phyloP scores from a whole-genome alignment of 257 asterid species.

The Solanum chmielewskii region DNA sequence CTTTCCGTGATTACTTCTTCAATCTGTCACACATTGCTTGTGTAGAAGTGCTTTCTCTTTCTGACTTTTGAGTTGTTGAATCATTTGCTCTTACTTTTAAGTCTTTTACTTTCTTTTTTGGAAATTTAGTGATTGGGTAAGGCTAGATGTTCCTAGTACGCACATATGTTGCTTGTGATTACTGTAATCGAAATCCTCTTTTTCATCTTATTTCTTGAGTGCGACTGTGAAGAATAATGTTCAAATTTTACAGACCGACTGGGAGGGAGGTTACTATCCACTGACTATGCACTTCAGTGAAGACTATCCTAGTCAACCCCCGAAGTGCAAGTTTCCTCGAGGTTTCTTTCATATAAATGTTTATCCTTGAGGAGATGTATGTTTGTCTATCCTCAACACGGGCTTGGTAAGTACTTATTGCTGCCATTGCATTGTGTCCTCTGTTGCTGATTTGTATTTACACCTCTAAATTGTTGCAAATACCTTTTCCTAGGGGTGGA shows the following conservation, averaged over 20 bases:
- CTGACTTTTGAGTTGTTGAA: not conserved
- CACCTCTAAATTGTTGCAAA: not conserved
- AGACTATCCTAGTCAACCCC: slow-evolving; percentile 87
- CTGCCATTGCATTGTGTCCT: not conserved
- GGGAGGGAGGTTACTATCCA: slow-evolving; percentile 86
- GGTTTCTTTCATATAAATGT: slow-evolving; percentile 86
- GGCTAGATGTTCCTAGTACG: not conserved
- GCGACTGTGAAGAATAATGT: not conserved
- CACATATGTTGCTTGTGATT: not conserved
- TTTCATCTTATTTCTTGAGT: not conserved
- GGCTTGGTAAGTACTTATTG: slow-evolving; percentile 41
- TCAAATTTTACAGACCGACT: slow-evolving; percentile 45
- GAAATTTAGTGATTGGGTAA: not conserved
- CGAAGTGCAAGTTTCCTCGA: slow-evolving; percentile 69
- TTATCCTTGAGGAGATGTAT: slow-evolving; percentile 89
- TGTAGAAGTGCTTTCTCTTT: not conserved
- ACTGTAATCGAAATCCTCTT: not conserved
- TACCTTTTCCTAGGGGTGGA: slow-evolving; percentile 22
- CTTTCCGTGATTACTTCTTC: not conserved
- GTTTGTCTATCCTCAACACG: slow-evolving; percentile 76
- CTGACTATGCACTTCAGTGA: slow-evolving; percentile 70
- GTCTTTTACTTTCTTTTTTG: not conserved
- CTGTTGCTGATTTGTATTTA: not conserved
- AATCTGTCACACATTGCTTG: not conserved
- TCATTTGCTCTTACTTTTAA: not conserved